These are phyloP conservation scores for Wickerhamiella brachini DNA, from an alignment of 805 yeast genomes.

Conservation along the genomic window DNA sequence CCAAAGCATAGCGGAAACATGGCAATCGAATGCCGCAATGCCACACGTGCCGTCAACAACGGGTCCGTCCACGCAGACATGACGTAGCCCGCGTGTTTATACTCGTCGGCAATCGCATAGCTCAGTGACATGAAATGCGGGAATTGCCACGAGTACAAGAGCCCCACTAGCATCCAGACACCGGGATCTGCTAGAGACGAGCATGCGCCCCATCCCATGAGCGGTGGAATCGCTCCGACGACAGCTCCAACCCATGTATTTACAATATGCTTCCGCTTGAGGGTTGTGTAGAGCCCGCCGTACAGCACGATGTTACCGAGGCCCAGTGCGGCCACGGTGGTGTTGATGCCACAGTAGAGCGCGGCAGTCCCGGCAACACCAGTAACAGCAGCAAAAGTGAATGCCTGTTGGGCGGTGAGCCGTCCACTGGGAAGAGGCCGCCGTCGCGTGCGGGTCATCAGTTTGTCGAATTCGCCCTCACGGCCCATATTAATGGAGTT, in stretches of 20 bases:
- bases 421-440: conserved; percentile 85
- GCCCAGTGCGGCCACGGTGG: conserved; percentile 74
- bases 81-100: conserved; percentile 87
- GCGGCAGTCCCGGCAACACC: conserved; percentile 61
- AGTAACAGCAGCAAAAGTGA: conserved; percentile 56
- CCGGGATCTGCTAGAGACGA: conserved; percentile 58
- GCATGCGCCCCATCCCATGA: conserved; percentile 98
- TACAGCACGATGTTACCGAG: conserved; percentile 65
- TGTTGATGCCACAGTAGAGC: conserved; percentile 69
- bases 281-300: conserved; percentile 81
- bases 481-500: conserved; percentile 96
- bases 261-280: conserved; percentile 69
- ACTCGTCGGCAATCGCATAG: conserved; percentile 77
- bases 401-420: conserved; percentile 66
- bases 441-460: conserved; percentile 76
- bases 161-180: conserved; percentile 85
- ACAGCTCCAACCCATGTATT: conserved; percentile 98
- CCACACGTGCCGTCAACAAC: conserved; percentile 79
- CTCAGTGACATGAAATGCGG: conserved; percentile 93
- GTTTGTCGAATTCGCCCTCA: conserved; percentile 77
- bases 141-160: conserved; percentile 94
- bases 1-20: conserved; percentile 93
- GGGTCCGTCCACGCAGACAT: conserved; percentile 96
- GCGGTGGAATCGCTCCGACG: conserved; percentile 97
- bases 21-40: conserved; percentile 73